Base-by-base conservation (phyloP, 1,284 basidiomycete species). In the Ustilago bromivora region DNA sequence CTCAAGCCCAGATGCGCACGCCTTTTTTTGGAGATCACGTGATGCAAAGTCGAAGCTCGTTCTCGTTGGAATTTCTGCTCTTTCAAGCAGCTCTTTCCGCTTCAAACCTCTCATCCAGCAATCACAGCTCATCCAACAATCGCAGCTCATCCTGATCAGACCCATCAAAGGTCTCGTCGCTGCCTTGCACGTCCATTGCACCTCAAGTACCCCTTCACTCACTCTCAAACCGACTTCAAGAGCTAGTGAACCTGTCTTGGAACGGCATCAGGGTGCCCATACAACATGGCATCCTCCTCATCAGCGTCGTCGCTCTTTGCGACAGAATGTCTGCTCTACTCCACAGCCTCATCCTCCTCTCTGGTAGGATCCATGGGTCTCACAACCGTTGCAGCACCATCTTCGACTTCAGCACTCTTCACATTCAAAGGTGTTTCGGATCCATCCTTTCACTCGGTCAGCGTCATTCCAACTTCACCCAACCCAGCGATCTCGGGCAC, bases 401-500 rank as follows among this genome's bases (percentile, higher is more conserved):
- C 72, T 9, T 74, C 79, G 8, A 76, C 76, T n/a, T 70, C 81
- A 36, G 64, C 81, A 15, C 68, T 81, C 8, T 56, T 81, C 65
- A 77, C 80, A 3, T 80, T 77, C 66, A 82, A 82, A 52, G 79
- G 79, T 31, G 64, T 76, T 32, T 57, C 78, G 0, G 75, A 82
- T 49, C 71, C 77, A 12, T 66, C 79, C 2, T 71, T 60, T 11
- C 75, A 81, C n/a, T 68, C 77, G 5, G 61, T 81, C 63, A 61
- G 49, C 40, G 68, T 49, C 41, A 57, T 74, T 19, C 55, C 71
- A 2, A 78, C 81, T 1, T 66, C 76, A 9, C 71, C 75, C 12
- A 75, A 78, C n/a, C 89, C 91, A 57, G 90, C 92, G 0, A 88
- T 87, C 68, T 89, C 90, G 82, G 90, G 90, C 1, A 90, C 91